phyloP scores from a whole-genome alignment of 352 stramenopile genomes.

The Globisporangium irregulare region DNA sequence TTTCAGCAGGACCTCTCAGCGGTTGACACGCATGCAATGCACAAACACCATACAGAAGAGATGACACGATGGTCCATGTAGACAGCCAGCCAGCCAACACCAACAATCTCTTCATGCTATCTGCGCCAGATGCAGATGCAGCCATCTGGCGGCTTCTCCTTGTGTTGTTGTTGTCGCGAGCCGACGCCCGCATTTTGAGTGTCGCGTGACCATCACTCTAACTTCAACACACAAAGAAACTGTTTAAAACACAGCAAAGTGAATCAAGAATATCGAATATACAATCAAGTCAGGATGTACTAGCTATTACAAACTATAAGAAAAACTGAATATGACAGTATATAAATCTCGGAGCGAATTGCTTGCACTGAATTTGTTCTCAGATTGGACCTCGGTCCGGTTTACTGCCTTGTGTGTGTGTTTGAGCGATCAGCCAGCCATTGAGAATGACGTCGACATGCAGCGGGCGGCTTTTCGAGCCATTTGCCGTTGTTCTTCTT shows the following conservation, averaged over 20 bases:
- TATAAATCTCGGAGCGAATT: background rate
- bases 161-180: constrained; percentile 6
- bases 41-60: background rate
- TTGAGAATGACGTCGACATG: constrained; percentile 7
- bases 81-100: background rate
- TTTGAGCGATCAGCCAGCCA: constrained; percentile 1
- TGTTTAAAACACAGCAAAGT: background rate
- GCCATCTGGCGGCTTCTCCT: constrained; percentile 1
- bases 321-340: background rate
- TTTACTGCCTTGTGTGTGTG: background rate
- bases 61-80: background rate
- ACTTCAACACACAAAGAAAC: constrained; percentile 5
- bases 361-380: background rate
- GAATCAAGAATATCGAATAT: background rate
- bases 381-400: background rate
- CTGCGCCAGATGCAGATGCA: background rate
- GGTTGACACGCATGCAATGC: background rate
- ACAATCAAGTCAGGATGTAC: background rate
- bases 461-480: constrained; percentile 9
- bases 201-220: constrained; percentile 16
- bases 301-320: no score
- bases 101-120: background rate
- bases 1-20: background rate
- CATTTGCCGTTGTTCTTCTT: constrained; percentile 7
- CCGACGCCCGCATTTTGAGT: background rate